phyloP scores from a whole-genome alignment of 768 basidiomycete species.

The Amanita phalloides region DNA sequence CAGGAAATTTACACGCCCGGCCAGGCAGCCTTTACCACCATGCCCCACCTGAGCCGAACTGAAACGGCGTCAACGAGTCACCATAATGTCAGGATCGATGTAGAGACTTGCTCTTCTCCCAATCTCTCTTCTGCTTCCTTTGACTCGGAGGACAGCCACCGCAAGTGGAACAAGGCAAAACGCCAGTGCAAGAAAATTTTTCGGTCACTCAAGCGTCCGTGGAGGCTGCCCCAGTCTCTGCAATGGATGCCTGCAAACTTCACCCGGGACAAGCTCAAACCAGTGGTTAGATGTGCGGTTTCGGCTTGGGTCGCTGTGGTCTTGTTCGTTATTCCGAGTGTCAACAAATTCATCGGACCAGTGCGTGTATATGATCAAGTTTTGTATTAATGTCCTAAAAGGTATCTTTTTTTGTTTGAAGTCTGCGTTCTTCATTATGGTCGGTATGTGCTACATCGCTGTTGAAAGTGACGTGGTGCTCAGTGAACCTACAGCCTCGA shows the following conservation, averaged over 20 bases:
- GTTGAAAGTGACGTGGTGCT: not conserved
- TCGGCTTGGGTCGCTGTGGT: constrained; percentile 52
- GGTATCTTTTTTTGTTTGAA: not conserved
- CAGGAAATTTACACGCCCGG: too few relatives aligned
- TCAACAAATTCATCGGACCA: constrained; percentile 43
- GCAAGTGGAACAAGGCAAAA: too few relatives aligned
- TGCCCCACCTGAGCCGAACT: too few relatives aligned
- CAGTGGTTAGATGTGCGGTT: constrained; percentile 50
- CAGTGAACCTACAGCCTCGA: constrained; percentile 31
- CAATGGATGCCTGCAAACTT: constrained; percentile 50
- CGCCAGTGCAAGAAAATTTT: not conserved
- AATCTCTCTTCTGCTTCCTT: too few relatives aligned
- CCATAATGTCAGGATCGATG: too few relatives aligned
- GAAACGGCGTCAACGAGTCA: too few relatives aligned
- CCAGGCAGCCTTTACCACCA: too few relatives aligned
- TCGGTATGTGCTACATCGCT: constrained; percentile 26
- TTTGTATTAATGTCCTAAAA: too few relatives aligned
- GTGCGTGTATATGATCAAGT: constrained; percentile 20
- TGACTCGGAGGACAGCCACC: too few relatives aligned
- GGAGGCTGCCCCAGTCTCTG: constrained; percentile 10
- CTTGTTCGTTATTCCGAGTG: constrained; percentile 44
- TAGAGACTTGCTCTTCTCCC: too few relatives aligned
- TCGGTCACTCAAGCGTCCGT: not conserved
- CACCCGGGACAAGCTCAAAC: constrained; percentile 50
- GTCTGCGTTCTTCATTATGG: constrained; percentile 52